Base-by-base conservation (phyloP, 129 eudicot species). In the Sambucus nigra region DNA sequence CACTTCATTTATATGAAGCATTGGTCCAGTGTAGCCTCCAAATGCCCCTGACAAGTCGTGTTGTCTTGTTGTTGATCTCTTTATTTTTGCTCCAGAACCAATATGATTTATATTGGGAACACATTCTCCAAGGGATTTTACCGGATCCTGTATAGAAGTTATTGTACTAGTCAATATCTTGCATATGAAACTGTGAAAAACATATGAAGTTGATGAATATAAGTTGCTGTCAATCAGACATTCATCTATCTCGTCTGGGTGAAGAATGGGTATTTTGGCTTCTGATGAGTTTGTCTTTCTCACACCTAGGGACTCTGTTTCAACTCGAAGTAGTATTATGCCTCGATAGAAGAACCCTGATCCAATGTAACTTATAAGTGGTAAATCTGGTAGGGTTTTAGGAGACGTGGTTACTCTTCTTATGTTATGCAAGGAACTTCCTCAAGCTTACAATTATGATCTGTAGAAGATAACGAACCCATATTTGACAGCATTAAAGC, bases 191-290 rank as follows among this genome's bases (percentile, higher is more conserved):
- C n/a, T n/a, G n/a, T n/a, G n/a, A n/a, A n/a, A n/a, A n/a, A n/a
- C n/a, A n/a, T n/a, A n/a, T n/a, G n/a, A n/a, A n/a, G n/a, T n/a
- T n/a, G n/a, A n/a, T n/a, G n/a, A n/a, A n/a, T n/a, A n/a, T n/a
- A n/a, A n/a, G n/a, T n/a, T n/a, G n/a, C n/a, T n/a, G n/a, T n/a
- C n/a, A n/a, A n/a, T n/a, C 72, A 3, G 96, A 87, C 40, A 64
- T 86, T 72, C 96, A 92, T 70, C 92, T 92, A 35, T 92, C 96
- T 53, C 87, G 99, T 46, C 87, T 92, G 39, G 96, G 94, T 66
- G 99, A 92, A 86, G 99, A 92, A 70, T 92, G 96, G 99, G 99
- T 87, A 25, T 71, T 92, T 55, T 92, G 99, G 99, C 99, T 8
- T 86, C 94, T 2, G 99, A 92, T 47, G 99, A 92, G 56, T 86